Base-by-base conservation (phyloP, 352 stramenopile genomes). In the Phytophthora quininea region DNA sequence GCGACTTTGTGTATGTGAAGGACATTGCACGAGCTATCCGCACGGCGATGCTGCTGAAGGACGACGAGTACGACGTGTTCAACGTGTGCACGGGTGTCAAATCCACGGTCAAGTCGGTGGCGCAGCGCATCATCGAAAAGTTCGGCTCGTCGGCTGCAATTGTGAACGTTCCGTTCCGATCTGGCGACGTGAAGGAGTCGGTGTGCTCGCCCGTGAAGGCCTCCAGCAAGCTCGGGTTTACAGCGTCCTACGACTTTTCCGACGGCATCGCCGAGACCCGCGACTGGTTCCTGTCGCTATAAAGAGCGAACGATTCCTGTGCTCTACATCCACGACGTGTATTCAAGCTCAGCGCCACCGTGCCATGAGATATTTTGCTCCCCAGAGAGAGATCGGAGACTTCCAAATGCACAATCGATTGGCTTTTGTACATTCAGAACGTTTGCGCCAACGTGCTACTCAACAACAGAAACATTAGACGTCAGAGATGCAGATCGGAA, bases 1-100 rank as follows among this genome's bases (percentile, higher is more conserved):
- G 87, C 12, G 87, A 95, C 68, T 95, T 95, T 64, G 86, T 95
- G 59, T 95, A 82, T 61, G 87, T 95, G 43, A 93, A 95, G 71
- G 87, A 95, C 42, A 84, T 95, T 2, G 87, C 86, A 30, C 85
- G 85, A 45, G 87, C 87, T 42, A 91, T 95, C 52, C 86, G 84
- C 33, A 90, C 80, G 32, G 87, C 87, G 29, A 92, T 95, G 83
- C 69, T 93, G 48, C 56, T 92, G 30, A 62, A 61, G 33, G 74
- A 89, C 67, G 68, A 84, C 33, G 73, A 88, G 40, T 95, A 92
- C 54, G 82, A 95, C 59, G 85, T 92, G 24, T 95, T 93, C 54
- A 95, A 95, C 62, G 84, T 95, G 53, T 95, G 85, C 74, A 95
- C 85, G 31, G 87, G 85, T 19, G 46, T 89, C 53, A 92, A 91